Conservation (phyloP, 176 grass and related monocot species). For the Bothriochloa decipiens region DNA sequence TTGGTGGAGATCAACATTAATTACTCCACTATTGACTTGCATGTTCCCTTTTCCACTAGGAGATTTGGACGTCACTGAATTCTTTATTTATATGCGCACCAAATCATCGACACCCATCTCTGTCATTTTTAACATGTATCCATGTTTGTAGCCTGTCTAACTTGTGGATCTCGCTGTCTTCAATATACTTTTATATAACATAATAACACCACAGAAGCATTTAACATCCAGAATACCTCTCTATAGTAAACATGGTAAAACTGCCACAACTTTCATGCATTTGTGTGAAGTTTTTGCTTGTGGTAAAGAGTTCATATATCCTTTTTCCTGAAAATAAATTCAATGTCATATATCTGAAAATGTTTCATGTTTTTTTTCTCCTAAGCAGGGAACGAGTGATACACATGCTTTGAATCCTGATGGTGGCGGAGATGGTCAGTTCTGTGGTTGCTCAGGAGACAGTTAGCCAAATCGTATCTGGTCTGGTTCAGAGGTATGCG, state of each 20-base stretch:
- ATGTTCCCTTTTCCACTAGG: not conserved
- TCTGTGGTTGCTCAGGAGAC: not conserved
- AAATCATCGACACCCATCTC: not conserved
- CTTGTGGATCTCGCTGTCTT: not conserved
- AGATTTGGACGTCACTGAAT: not conserved
- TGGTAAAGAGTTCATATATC: not conserved
- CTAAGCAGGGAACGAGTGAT: not conserved
- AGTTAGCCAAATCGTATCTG: not conserved
- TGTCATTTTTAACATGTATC: not conserved
- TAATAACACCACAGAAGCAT: not conserved
- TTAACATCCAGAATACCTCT: not conserved
- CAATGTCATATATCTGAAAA: too few relatives aligned
- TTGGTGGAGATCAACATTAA: not conserved
- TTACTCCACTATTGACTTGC: not conserved
- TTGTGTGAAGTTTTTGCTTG: not conserved
- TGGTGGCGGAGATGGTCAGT: not conserved
- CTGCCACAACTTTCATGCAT: not conserved
- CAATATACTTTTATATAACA: not conserved
- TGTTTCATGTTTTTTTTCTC: not conserved
- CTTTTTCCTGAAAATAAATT: not conserved
- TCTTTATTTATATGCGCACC: not conserved
- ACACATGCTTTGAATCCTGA: not conserved
- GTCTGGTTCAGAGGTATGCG: not conserved
- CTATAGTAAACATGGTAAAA: not conserved
- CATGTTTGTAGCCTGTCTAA: not conserved